Conservation (phyloP, 768 basidiomycete species). For the Russula vinacea region DNA sequence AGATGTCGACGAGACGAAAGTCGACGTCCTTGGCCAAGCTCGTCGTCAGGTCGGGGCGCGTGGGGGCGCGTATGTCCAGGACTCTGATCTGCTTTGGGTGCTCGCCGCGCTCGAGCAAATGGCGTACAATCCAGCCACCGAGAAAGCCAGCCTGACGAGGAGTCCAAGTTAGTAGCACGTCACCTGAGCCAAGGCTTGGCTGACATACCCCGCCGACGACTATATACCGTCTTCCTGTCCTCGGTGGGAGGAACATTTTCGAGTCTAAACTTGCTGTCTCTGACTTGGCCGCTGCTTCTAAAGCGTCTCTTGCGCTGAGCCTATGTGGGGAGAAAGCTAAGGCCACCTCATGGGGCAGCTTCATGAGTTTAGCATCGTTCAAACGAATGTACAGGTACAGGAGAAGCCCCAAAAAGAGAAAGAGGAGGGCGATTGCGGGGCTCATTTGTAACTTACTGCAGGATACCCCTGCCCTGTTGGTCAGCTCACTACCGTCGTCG, state of each 20-base stretch:
- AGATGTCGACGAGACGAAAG: conserved; percentile 59
- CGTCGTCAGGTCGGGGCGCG: conserved; percentile 52
- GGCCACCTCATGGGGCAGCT: conserved; percentile 46
- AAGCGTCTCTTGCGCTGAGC: conserved; percentile 44
- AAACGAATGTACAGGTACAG: conserved; percentile 42
- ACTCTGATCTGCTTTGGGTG: conserved; percentile 61
- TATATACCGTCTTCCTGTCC: conserved; percentile 72
- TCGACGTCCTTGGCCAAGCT: conserved; percentile 52
- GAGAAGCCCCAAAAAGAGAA: conserved; percentile 25
- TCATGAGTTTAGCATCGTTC: conserved; percentile 56
- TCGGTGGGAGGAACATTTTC: conserved; percentile 54
- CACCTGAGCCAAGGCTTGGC: neutral
- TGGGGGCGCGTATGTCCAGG: conserved; percentile 62
- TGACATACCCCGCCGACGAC: conserved; percentile 67
- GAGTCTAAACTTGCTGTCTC: conserved; percentile 38
- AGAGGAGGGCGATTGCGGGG: neutral
- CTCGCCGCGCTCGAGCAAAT: conserved; percentile 68
- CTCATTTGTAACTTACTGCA: neutral
- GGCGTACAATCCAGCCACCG: conserved; percentile 73
- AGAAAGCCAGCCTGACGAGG: conserved; percentile 61
- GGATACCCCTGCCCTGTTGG: neutral
- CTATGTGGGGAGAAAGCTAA: conserved; percentile 52
- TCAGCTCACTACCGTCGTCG: neutral
- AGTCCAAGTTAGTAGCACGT: neutral
- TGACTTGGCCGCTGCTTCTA: conserved; percentile 40